Conservation (phyloP, 768 basidiomycete genomes). For the Crassisporium funariophilum region DNA sequence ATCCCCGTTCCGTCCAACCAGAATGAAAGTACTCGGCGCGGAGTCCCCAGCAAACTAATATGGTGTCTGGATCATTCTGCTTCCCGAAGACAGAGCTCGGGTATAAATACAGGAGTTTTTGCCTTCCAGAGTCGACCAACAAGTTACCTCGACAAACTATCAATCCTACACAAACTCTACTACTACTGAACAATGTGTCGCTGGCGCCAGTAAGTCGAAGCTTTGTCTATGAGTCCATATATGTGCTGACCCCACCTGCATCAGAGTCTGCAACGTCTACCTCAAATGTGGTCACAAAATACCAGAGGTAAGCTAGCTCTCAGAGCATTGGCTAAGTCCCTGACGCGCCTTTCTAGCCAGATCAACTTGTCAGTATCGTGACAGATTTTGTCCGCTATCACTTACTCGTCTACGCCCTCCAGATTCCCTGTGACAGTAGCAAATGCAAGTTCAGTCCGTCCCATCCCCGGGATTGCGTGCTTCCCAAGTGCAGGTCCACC, state of each 20-base stretch:
- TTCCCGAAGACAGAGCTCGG: neutral
- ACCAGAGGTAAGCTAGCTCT: slow-evolving; percentile 32
- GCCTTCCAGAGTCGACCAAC: no score
- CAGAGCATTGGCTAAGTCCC: neutral
- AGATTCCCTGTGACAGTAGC: slow-evolving; percentile 48
- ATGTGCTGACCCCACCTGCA: slow-evolving; percentile 22
- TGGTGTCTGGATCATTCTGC: slow-evolving; percentile 2
- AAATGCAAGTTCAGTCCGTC: slow-evolving; percentile 58
- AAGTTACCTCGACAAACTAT: slow-evolving; percentile 10
- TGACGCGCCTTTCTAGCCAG: slow-evolving; percentile 24
- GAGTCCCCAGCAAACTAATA: slow-evolving; percentile 1
- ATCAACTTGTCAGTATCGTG: slow-evolving; percentile 25
- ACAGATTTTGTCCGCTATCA: slow-evolving; percentile 19
- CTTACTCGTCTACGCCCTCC: slow-evolving; percentile 9
- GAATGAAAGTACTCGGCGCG: slow-evolving; percentile 6
- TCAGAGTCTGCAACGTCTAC: slow-evolving; percentile 49
- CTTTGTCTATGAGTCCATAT: neutral
- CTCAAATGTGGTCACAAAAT: slow-evolving; percentile 47
- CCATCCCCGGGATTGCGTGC: slow-evolving; percentile 46
- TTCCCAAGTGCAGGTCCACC: slow-evolving; percentile 42
- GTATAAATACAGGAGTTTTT: slow-evolving; percentile 21
- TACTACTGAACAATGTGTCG: slow-evolving; percentile 46
- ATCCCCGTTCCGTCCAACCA: slow-evolving; percentile 11
- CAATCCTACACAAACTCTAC: slow-evolving; percentile 5
- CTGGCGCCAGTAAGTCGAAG: slow-evolving; percentile 50